Evolutionary conservation across 1,284 basidiomycete genomes (phyloP).

Genomic region (Ceratobasidium sp.): DNA sequence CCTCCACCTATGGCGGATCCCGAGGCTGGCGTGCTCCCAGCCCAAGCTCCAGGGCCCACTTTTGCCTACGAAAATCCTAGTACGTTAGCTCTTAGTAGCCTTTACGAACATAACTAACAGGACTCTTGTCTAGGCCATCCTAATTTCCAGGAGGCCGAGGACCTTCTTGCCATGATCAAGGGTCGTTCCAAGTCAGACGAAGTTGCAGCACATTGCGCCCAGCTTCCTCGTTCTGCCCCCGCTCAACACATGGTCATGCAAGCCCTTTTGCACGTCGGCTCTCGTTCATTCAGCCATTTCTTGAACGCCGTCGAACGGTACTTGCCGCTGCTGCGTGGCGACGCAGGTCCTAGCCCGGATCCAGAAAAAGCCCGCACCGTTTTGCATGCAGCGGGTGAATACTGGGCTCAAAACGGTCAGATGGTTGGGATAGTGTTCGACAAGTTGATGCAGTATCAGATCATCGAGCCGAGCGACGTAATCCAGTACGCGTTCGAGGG

Average conservation of each 20-base stretch:
- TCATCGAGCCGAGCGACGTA: conserved; percentile 93
- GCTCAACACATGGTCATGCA: conserved; percentile 66
- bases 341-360: conserved; percentile 59
- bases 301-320: conserved; percentile 98
- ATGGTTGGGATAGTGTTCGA: conserved; percentile 93
- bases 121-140: conserved; percentile 63
- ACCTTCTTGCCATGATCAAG: conserved; percentile 82
- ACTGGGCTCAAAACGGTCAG: conserved; percentile 83
- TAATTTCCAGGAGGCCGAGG: conserved; percentile 79
- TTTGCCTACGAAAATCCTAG: conserved; percentile 84
- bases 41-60: conserved; percentile 79
- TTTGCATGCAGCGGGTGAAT: conserved; percentile 71
- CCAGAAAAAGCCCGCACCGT: conserved; percentile 70
- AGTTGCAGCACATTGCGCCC: conserved; percentile 67
- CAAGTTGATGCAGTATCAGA: conserved; percentile 98
- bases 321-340: conserved; percentile 81
- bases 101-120: neutral
- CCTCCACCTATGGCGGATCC: conserved; percentile 79
- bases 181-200: conserved; percentile 79
- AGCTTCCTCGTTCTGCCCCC: conserved; percentile 71
- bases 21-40: conserved; percentile 70
- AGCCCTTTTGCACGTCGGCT: conserved; percentile 88
- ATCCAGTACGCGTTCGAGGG: conserved; percentile 72
- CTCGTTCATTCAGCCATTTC: conserved; percentile 96
- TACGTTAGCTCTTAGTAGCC: conserved; percentile 45